Evolutionary conservation across 164 flowering plant species (phyloP).

Genomic region (Nymphaea thermarum): DNA sequence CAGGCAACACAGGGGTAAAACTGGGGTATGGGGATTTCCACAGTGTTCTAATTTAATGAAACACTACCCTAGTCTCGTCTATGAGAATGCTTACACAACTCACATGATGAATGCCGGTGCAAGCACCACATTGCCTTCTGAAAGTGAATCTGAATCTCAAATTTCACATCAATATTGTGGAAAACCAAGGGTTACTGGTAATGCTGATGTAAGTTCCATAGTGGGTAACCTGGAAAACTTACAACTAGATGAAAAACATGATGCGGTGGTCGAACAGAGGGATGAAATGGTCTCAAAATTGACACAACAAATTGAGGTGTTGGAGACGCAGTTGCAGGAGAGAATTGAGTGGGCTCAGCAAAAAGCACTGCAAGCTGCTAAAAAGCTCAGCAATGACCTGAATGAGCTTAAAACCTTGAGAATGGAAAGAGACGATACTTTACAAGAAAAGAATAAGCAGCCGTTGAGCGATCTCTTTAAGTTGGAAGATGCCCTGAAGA

Average conservation of each 20-base stretch:
- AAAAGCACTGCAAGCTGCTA: slow-evolving; percentile 98
- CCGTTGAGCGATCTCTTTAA: slow-evolving; percentile 78
- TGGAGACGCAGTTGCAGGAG: slow-evolving; percentile 73
- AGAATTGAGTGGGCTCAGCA: slow-evolving; percentile 95
- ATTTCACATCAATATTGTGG: slow-evolving; percentile 18
- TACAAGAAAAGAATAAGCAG: slow-evolving; percentile 56
- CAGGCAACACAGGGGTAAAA: neutral
- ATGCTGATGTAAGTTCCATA: slow-evolving; percentile 43
- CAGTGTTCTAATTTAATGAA: neutral
- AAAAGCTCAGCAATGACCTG: slow-evolving; percentile 73
- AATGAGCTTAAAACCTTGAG: slow-evolving; percentile 83
- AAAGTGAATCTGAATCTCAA: slow-evolving; percentile 13
- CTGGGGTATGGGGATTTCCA: neutral
- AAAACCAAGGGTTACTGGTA: slow-evolving; percentile 24
- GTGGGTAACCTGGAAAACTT: slow-evolving; percentile 69
- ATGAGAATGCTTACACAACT: neutral
- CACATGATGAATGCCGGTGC: neutral
- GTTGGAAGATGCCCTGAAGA: slow-evolving; percentile 88
- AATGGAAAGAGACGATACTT: slow-evolving; percentile 87
- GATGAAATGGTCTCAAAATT: slow-evolving; percentile 54
- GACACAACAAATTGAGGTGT: slow-evolving; percentile 63
- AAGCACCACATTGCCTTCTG: slow-evolving; percentile 13
- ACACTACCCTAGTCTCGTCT: neutral
- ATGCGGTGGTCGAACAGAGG: slow-evolving; percentile 48
- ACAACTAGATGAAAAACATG: slow-evolving; percentile 62